Percentiles rank a stretch among this genome's conserved stretches.
These are phyloP conservation scores for Populus davidiana DNA, from an alignment of 345 rosid species.

Conservation along the genomic window DNA sequence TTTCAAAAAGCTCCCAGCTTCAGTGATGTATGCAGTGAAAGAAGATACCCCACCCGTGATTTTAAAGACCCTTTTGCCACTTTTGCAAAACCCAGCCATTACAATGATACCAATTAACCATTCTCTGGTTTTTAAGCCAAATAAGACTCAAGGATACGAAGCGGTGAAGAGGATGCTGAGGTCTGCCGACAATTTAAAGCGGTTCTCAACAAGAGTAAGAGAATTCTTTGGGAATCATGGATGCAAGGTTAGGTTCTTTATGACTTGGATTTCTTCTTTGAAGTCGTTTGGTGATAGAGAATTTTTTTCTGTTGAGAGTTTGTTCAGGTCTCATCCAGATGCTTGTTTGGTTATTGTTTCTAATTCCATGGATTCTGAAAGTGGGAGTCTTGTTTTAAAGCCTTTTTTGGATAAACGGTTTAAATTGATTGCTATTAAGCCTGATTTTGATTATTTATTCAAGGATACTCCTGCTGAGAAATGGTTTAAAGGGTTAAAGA, in stretches of 20 bases:
- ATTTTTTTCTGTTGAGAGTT: slow-evolving; percentile 50
- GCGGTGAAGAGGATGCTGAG: slow-evolving; percentile 16
- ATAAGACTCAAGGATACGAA: slow-evolving; percentile 9
- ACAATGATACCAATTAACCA: slow-evolving; percentile 20
- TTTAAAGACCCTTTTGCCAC: slow-evolving; percentile 34
- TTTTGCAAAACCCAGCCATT: slow-evolving; percentile 22
- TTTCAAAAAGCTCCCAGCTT: slow-evolving; percentile 27
- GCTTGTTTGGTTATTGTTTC: slow-evolving; percentile 76
- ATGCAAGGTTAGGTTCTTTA: slow-evolving; percentile 70
- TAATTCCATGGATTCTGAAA: slow-evolving; percentile 55
- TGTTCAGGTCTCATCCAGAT: slow-evolving; percentile 59
- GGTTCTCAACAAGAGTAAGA: slow-evolving; percentile 43
- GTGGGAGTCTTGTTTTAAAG: slow-evolving; percentile 44
- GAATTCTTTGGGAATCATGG: slow-evolving; percentile 44
- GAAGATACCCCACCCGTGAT: slow-evolving; percentile 40
- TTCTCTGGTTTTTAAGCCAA: slow-evolving; percentile 17
- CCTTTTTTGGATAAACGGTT: slow-evolving; percentile 55
- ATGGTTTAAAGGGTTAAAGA: slow-evolving; percentile 57
- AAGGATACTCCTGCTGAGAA: slow-evolving; percentile 56
- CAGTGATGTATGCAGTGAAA: slow-evolving; percentile 48
- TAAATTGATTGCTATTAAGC: slow-evolving; percentile 45
- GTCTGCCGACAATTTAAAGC: slow-evolving; percentile 26
- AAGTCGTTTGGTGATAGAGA: slow-evolving; percentile 67
- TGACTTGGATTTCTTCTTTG: slow-evolving; percentile 85
- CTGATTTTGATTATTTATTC: slow-evolving; percentile 63